Percentiles rank a stretch among this genome's conserved stretches.
Evolutionary conservation across 352 stramenopile species (phyloP).

Genomic region (Phytophthora pinifolia): DNA sequence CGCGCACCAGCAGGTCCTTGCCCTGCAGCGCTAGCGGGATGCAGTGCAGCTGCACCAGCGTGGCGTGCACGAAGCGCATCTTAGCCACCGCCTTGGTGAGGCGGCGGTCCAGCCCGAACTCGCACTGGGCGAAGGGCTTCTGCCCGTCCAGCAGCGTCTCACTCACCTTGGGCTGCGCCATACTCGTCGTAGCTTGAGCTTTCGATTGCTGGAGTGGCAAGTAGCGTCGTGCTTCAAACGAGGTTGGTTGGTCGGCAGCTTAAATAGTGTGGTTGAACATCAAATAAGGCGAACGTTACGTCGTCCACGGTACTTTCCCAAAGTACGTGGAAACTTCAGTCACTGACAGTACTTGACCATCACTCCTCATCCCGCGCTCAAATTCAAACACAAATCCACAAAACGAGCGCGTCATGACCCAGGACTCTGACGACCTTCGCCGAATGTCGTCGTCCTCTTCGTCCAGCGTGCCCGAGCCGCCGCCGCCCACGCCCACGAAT

Average conservation of each 20-base stretch:
- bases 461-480: conserved; percentile 11
- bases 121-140: conserved; percentile 73
- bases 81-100: conserved; percentile 92
- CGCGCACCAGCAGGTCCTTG: conserved; percentile 93
- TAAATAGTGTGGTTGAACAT: neutral
- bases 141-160: conserved; percentile 77
- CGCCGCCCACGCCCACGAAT: conserved; percentile 49
- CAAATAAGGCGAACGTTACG: too few species aligned
- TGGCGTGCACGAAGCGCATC: conserved; percentile 93
- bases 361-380: conserved; percentile 12
- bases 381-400: conserved; percentile 15
- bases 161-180: conserved; percentile 53
- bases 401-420: conserved; percentile 11
- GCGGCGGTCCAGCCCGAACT: conserved; percentile 91
- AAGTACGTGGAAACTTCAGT: too few species aligned
- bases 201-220: conserved; percentile 10
- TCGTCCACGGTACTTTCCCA: too few species aligned
- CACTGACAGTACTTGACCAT: conserved; percentile 3
- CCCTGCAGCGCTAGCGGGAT: conserved; percentile 92
- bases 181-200: neutral
- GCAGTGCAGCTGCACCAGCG: conserved; percentile 94
- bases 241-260: conserved; percentile 27
- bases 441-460: conserved; percentile 32
- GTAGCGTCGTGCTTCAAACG: conserved; percentile 6
- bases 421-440: conserved; percentile 7